Base-by-base conservation (phyloP, 2,329 filamentous ascomycete species). In the Aspergillus melleus region DNA sequence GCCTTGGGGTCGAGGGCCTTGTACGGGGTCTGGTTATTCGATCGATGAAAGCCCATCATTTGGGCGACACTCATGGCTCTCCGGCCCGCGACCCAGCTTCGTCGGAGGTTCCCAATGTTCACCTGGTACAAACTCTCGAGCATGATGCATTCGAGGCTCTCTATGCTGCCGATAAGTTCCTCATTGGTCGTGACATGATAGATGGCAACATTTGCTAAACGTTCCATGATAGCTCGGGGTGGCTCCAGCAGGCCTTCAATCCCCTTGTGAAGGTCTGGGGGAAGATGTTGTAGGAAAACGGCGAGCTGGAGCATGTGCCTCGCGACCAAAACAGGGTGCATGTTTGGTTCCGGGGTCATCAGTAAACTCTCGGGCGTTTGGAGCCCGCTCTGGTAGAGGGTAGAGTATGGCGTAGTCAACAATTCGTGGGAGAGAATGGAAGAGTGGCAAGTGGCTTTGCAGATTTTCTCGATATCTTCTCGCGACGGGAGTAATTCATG, bases 1-100 rank as follows among this genome's bases (percentile, higher is more conserved):
- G 52, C 51, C 5, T 16, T 32, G 2, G 29, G 52, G 36, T 59
- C 57, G 19, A 55, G 44, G 1, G 14, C 24, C 6, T 55, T 42
- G n/a, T 30, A 32, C 5, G 32, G 57, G 20, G 20, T 55, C 10
- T 2, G 51, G 16, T 4, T 36, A 49, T 22, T 24, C 24, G 53
- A 36, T 32, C 19, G 55, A 46, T 58, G 52, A 14, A 61, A 11
- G 14, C 55, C 55, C 59, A 61, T 61, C 12, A 61, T 22, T n/a
- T 61, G 59, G 11, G 51, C 59, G 19, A 52, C n/a, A 11, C 29
- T 54, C 20, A 47, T 19, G 10, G 59, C 59, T 8, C 59, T 30
- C 6, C 59, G 59, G 8, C 14, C 4, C 8, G 20, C 10, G 6
- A 49, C 24, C 59, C 46, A 58, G 4, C 20, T 22, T 19, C 55